These are phyloP conservation scores for Teratosphaeria viscida DNA, from an alignment of 2,329 filamentous ascomycete genomes.

Conservation along the genomic window DNA sequence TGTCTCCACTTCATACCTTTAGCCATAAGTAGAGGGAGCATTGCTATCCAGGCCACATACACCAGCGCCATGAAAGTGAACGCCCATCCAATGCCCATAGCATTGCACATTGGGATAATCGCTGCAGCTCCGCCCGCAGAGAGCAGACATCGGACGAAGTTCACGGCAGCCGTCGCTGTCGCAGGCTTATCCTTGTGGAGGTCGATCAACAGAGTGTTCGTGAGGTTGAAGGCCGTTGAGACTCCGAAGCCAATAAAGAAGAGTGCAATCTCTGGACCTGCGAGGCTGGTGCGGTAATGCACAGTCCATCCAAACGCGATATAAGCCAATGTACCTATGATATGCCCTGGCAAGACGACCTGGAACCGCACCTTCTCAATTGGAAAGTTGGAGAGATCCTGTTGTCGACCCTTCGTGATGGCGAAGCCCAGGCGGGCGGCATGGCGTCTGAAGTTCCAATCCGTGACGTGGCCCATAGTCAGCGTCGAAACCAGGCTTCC, in stretches of 20 bases:
- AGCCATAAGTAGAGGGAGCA: conserved; percentile 15
- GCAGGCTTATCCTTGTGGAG: conserved; percentile 31
- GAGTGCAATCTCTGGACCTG: conserved; percentile 39
- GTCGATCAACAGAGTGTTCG: conserved; percentile 38
- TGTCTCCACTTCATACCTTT: conserved; percentile 14
- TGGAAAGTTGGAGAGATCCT: conserved; percentile 42
- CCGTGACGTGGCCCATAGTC: conserved; percentile 47
- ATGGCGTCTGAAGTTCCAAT: conserved; percentile 63
- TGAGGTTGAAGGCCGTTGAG: conserved; percentile 32
- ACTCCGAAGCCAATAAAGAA: conserved; percentile 22
- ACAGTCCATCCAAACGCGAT: conserved; percentile 36
- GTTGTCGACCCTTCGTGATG: conserved; percentile 48
- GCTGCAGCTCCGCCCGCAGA: conserved; percentile 32
- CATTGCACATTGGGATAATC: conserved; percentile 24
- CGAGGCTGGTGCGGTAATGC: conserved; percentile 26
- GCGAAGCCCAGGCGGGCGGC: conserved; percentile 51
- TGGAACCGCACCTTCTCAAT: conserved; percentile 38
- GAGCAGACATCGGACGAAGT: conserved; percentile 34
- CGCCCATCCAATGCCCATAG: conserved; percentile 9
- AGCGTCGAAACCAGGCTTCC: conserved; percentile 30
- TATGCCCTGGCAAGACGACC: conserved; percentile 29
- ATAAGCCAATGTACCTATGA: conserved; percentile 24
- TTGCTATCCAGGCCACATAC: conserved; percentile 11
- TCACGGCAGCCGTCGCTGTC: conserved; percentile 35
- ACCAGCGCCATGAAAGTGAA: conserved; percentile 12